Base-by-base conservation (phyloP, 306 rosid species). In the Fragaria nilgerrensis region DNA sequence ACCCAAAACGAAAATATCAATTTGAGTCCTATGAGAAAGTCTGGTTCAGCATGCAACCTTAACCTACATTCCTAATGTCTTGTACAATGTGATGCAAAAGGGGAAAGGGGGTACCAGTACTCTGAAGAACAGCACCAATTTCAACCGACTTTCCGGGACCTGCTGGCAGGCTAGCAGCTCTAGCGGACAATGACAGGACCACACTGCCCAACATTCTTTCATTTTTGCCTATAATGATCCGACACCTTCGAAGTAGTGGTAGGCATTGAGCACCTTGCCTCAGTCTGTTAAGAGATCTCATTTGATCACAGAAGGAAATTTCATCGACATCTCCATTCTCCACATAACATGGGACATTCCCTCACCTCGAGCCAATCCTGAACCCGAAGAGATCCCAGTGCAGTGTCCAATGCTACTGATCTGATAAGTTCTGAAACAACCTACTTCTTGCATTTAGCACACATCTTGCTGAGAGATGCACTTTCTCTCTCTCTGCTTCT, bases 401-500 rank as follows among this genome's bases (percentile, higher is more conserved):
- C 63, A 61, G 66, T 14, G 36, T 61, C 66, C 66, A 0, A 12
- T 27, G 66, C 66, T 27, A 1, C 32, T 25, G 68, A 29, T 14
- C 68, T 6, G 68, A 62, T 4, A 1, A 62, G 20, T 62, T 29
- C 41, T 29, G 20, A 34, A 58, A 39, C 68, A 56, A 56, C 14
- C 37, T 39, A 23, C 9, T 55, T 55, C 76, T 1, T n/a, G 53
- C 67, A 36, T 32, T 29, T 8, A 65, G 47, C 47, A 65, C 39
- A 29, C 39, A 16, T 41, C 27, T 74, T 23, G 25, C 68, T 58
- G 34, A 23, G 41, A 56, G 55, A 59, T 74, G 77, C 68, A 58
- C 3, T 22, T 39, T 7, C 41, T 74, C 68, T 56, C 68, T 73
- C 22, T 58, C 68, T 58, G 68, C 52, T 73, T 63, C 56, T 11